Evolutionary conservation across 441 rosid species (phyloP), one percentile per base, ranked within the genome.

Genomic region (Adansonia madagascariensis): DNA sequence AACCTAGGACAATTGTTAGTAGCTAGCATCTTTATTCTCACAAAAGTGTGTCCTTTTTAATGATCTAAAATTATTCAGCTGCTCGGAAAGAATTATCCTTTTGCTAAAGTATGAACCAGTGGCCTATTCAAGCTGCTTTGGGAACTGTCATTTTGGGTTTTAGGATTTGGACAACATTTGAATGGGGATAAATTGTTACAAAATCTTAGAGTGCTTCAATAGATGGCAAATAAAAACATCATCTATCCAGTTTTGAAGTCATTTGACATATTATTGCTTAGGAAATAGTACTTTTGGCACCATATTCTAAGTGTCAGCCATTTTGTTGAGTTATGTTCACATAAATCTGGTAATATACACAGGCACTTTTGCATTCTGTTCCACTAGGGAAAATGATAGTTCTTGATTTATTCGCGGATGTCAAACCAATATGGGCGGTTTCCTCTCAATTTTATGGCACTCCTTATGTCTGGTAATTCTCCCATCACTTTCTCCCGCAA

Each of bases 341-440:
- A 56, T 17, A 64, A 80, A 44, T 52, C 53, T 64, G 68, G 71
- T 75, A 77, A 61, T 77, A 59, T 62, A 76, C 85, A 83, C 89
- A 96, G 99, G 99, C 98, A 55, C 98, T 96, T 84, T 81, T 96
- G 64, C 97, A 91, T 81, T 91, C 98, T 35, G 97, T 96, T 79
- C 98, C 99, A 73, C 78, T 83, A 44, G 99, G 99, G 63, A 96
- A 90, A 88, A 91, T 96, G 98, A 92, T 96, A 79, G 98, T 94
- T 79, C 92, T 96, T 53, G 98, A 96, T 85, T 93, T 96, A 63
- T 94, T 91, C 88, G 98, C 98, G 64, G 99, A 96, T 27, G 96
- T 86, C 84, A 90, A 83, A 82, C 98, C 99, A 7, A 87, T 94
- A 84, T 96, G 99, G 99, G 86, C 74, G 64, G 86, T 61, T 44